Evolutionary conservation across 257 asterid species (phyloP), one percentile per base, ranked within the genome.

Genomic region (Plantago major): DNA sequence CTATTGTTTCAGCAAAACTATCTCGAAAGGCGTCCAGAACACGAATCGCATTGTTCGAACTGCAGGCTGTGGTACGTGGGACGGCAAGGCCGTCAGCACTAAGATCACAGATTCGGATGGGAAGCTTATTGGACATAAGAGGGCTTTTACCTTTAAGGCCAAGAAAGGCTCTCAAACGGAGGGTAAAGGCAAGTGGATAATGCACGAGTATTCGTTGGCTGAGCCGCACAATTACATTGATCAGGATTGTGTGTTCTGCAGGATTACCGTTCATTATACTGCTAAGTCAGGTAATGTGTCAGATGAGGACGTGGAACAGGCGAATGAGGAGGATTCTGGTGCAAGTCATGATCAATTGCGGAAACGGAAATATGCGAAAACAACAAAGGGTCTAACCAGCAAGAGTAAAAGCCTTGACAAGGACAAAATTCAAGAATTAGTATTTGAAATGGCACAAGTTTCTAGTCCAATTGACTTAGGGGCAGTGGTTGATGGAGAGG

Each of bases 41-140:
- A 55, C 13, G 60, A 55, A 8, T 13, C 11, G 60, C 1, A 14
- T 40, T 38, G 22, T 55, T 6, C 22, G 60, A 3, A 55, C 60
- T 11, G 60, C 60, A 12, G 60, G 60, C 7, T 55, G 60, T 37
- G 60, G 60, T 18, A 55, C 60, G 12, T 55, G 60, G 60, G 46
- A 55, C 7, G 60, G 60, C 12, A 55, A 55, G 4, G 46, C 60
- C 12, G 60, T 55, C 8, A 18, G 22, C 22, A 12, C 12, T 1
- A 38, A 38, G 43, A 37, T 55, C 40, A 7, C 6, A 1, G 45
- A 22, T 9, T 1, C 45, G 45, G 7, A 3, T 0, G 43, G 22
- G 12, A 28, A 14, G 9, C 15, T 55, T 33, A 14, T 55, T 4
- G 60, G 60, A 11, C 15, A 38, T 1, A 55, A 7, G 60, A 55